phyloP scores from a whole-genome alignment of 805 yeast species.

The Groenewaldozyma salmanticensis region DNA sequence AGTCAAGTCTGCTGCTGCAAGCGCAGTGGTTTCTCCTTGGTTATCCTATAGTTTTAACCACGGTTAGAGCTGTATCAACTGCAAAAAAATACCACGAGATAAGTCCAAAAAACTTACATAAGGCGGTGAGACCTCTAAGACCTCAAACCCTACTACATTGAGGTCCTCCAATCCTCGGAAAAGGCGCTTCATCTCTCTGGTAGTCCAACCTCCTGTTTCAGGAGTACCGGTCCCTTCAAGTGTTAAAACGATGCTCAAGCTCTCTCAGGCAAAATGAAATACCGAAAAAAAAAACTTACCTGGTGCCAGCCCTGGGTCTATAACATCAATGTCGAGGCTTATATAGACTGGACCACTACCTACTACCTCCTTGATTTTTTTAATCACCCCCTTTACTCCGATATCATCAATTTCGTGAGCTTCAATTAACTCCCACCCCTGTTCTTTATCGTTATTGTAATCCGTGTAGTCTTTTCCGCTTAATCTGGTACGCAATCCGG shows the following conservation, averaged over 20 bases:
- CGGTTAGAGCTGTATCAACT: no score
- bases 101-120: constrained; percentile 45
- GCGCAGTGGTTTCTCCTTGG: constrained; percentile 44
- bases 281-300: no score
- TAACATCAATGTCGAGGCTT: constrained; percentile 41
- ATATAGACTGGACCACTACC: constrained; percentile 66
- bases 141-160: constrained; percentile 61
- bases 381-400: constrained; percentile 52
- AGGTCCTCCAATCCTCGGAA: constrained; percentile 52
- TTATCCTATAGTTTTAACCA: no score
- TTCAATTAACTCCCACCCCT: constrained; percentile 56
- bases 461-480: constrained; percentile 52
- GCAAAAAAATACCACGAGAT: no score
- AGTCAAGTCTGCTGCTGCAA: constrained; percentile 52
- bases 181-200: constrained; percentile 51
- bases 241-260: no score
- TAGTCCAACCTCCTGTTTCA: constrained; percentile 63
- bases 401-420: constrained; percentile 67
- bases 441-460: constrained; percentile 55
- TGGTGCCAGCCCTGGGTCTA: constrained; percentile 64
- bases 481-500: constrained; percentile 67
- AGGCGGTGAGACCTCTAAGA: constrained; percentile 65
- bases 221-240: constrained; percentile 74
- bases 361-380: constrained; percentile 43
- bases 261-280: no score